These are phyloP conservation scores for Glebionis coronaria DNA, from an alignment of 129 eudicot species.

Conservation along the genomic window DNA sequence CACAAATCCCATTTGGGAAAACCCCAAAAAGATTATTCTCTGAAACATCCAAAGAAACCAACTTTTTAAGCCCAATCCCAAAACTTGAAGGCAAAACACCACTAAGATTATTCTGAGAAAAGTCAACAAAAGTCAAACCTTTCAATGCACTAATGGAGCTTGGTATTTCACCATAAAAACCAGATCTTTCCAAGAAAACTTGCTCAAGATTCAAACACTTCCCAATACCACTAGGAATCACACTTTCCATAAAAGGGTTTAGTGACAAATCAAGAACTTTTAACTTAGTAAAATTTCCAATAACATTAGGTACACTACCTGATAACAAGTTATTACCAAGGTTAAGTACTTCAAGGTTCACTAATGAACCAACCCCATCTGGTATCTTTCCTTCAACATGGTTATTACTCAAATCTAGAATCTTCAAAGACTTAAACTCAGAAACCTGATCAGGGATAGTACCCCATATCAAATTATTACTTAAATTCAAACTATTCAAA, in stretches of 20 bases:
- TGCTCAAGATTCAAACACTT: constrained; percentile 66
- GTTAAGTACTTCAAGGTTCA: constrained; percentile 57
- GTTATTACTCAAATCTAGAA: constrained; percentile 83
- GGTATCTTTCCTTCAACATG: constrained; percentile 90
- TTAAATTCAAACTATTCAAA: constrained; percentile 60
- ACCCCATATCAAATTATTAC: constrained; percentile 91
- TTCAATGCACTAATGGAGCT: constrained; percentile 45
- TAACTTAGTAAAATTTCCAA: constrained; percentile 68
- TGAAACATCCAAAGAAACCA: constrained; percentile 83
- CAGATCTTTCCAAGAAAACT: constrained; percentile 67
- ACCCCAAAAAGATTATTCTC: constrained; percentile 69
- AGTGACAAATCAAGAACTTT: constrained; percentile 74
- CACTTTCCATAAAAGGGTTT: constrained; percentile 75
- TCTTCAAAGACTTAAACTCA: constrained; percentile 50
- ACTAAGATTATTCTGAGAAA: constrained; percentile 81
- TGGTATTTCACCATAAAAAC: constrained; percentile 76
- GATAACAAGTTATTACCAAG: constrained; percentile 74
- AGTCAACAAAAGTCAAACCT: constrained; percentile 54
- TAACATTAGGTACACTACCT: constrained; percentile 61
- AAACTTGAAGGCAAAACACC: constrained; percentile 54
- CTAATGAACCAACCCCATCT: constrained; percentile 61
- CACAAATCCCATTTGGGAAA: constrained; percentile 73
- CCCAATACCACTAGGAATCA: constrained; percentile 60
- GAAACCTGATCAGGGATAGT: constrained; percentile 90
- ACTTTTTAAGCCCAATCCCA: constrained; percentile 43